phyloP scores from a whole-genome alignment of 148 eudicot species.

The Vaccinium myrtillus region DNA sequence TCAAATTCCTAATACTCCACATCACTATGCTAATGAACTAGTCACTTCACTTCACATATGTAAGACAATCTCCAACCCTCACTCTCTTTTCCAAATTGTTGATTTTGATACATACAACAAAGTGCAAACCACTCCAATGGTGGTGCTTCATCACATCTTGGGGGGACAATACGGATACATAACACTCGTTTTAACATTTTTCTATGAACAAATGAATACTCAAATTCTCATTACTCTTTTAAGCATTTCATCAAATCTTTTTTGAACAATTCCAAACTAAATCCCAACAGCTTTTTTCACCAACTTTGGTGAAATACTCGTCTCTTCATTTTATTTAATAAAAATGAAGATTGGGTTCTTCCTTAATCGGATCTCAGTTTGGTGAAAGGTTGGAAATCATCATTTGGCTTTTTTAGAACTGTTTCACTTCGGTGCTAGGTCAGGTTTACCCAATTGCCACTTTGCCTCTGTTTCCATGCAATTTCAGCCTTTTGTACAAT shows the following conservation, averaged over 20 bases:
- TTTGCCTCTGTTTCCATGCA: neutral
- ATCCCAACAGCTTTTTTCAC: neutral
- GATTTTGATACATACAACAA: neutral
- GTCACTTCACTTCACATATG: neutral
- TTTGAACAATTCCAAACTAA: neutral
- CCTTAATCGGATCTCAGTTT: neutral
- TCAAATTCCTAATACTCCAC: neutral
- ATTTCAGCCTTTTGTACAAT: neutral
- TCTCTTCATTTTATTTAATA: neutral
- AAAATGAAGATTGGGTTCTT: neutral
- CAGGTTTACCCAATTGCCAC: neutral
- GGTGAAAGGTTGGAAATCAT: neutral
- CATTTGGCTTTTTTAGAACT: neutral
- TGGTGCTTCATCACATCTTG: neutral
- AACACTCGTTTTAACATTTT: neutral
- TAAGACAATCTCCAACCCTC: neutral
- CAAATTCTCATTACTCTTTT: neutral
- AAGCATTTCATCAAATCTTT: neutral
- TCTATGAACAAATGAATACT: neutral
- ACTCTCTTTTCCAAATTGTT: neutral
- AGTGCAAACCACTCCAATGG: neutral
- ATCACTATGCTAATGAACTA: neutral
- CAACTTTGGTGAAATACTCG: neutral
- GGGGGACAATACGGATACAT: neutral
- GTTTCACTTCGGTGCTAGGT: neutral